phyloP scores from a whole-genome alignment of 176 grass and related monocot species.

The Bothriochloa decipiens region DNA sequence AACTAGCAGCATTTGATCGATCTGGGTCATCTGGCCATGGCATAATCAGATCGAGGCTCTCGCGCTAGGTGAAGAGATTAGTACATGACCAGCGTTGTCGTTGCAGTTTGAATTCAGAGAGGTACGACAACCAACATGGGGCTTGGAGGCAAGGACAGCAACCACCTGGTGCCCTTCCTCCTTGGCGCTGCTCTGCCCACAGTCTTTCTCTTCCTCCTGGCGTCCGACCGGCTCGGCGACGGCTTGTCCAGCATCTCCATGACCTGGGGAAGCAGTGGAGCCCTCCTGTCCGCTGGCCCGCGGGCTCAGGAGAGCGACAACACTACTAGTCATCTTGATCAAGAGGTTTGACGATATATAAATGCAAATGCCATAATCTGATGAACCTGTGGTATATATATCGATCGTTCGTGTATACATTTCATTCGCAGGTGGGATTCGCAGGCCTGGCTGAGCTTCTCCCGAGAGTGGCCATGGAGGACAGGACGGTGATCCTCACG shows the following conservation, averaged over 20 bases:
- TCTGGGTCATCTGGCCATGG: not conserved
- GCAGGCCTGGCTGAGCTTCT: constrained; percentile 47
- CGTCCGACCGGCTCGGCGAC: constrained; percentile 40
- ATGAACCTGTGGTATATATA: not conserved
- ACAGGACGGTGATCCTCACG: constrained; percentile 72
- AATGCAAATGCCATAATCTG: not conserved
- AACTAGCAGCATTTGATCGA: too few species aligned
- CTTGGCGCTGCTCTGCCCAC: constrained; percentile 51
- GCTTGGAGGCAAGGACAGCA: constrained; percentile 29
- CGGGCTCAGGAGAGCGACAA: too few species aligned
- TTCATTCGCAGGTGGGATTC: constrained; percentile 3
- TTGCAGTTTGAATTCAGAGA: not conserved
- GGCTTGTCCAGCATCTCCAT: constrained; percentile 16
- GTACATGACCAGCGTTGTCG: too few species aligned
- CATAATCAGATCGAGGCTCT: not conserved
- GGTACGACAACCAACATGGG: not conserved
- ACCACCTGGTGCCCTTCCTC: constrained; percentile 43
- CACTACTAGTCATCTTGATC: not conserved
- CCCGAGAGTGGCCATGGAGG: constrained; percentile 47
- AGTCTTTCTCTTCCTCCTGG: constrained; percentile 22
- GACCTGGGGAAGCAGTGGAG: not conserved
- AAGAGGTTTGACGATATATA: not conserved
- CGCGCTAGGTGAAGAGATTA: not conserved
- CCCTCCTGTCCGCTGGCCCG: not conserved
- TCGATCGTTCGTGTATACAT: not conserved